Conservation (phyloP, 495 filamentous ascomycete species). For the Xylaria sp. region DNA sequence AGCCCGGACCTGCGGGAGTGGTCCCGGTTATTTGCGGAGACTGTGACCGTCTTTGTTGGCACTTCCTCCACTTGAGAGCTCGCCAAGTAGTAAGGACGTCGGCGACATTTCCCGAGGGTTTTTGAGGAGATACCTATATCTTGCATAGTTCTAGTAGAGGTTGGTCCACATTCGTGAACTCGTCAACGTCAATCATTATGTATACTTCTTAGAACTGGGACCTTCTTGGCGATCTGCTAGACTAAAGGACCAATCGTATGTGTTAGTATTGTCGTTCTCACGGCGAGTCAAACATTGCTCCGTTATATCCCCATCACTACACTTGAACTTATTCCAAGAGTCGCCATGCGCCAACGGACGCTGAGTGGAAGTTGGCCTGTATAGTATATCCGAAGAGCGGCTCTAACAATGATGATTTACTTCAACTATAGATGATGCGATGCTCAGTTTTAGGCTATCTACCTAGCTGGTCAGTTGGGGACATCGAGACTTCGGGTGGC, state of each 20-base stretch:
- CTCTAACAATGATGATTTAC: background rate
- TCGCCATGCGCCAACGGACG: no score
- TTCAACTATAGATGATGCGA: background rate
- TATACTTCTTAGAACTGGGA: background rate
- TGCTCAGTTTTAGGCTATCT: background rate
- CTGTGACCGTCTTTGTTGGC: background rate
- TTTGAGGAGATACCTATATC: background rate
- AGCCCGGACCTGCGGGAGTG: constrained; percentile 10
- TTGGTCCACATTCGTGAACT: background rate
- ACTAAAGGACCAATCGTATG: background rate
- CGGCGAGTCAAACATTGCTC: background rate
- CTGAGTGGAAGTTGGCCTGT: background rate
- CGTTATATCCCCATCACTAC: background rate
- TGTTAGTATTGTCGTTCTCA: background rate
- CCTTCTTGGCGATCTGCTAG: background rate
- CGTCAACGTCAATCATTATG: no score
- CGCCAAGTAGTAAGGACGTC: no score
- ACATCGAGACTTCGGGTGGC: background rate
- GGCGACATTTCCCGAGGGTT: background rate
- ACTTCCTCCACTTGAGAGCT: background rate
- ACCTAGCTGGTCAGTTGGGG: background rate
- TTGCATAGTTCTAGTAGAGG: background rate
- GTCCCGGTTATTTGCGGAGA: constrained; percentile 5
- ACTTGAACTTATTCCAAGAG: background rate
- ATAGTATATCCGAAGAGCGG: background rate